Evolutionary conservation across 306 rosid genomes (phyloP), one percentile per base, ranked within the genome.

Genomic region (Vicia faba): DNA sequence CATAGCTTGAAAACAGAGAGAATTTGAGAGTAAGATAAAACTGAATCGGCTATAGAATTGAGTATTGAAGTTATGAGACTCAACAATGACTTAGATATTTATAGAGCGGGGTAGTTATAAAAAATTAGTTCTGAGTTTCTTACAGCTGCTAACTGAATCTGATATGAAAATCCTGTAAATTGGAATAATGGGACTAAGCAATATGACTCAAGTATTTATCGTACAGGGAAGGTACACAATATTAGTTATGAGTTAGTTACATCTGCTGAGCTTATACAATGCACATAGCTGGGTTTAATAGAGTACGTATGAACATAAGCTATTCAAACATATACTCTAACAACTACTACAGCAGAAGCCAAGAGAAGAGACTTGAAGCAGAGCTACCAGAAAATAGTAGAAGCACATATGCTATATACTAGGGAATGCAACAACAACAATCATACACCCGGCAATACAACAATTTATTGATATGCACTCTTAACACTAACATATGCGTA

Each of bases 401-500:
- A 44, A 44, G 50, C 19, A 44, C 19, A 15, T 2, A n/a, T 44
- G 19, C 50, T 44, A 44, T 43, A 43, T 43, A 43, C 16, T 43
- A 43, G n/a, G 16, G 48, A 43, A 5, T 43, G 16, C 48, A 43
- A 43, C 7, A 43, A 4, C 48, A 4, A 43, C 48, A 43, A 43
- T 43, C 16, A 13, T 43, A 43, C 8, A 43, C n/a, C 48, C 2
- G 48, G 13, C 13, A 43, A 43, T 43, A 43, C 48, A 43, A 43
- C 54, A 46, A 46, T 1, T 16, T 8, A 16, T 16, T n/a, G n/a
- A n/a, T n/a, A 49, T 49, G 28, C 26, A 49, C 26, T 8, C 56
- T 49, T 49, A 18, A 49, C 12, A 7, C 65, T 11, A 61, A 8
- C 31, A 15, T 20, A 38, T 41, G 68, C 45, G 55, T 61, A 61